Evolutionary conservation across 2,329 filamentous ascomycete genomes (phyloP).

Genomic region (Cytospora piceae): DNA sequence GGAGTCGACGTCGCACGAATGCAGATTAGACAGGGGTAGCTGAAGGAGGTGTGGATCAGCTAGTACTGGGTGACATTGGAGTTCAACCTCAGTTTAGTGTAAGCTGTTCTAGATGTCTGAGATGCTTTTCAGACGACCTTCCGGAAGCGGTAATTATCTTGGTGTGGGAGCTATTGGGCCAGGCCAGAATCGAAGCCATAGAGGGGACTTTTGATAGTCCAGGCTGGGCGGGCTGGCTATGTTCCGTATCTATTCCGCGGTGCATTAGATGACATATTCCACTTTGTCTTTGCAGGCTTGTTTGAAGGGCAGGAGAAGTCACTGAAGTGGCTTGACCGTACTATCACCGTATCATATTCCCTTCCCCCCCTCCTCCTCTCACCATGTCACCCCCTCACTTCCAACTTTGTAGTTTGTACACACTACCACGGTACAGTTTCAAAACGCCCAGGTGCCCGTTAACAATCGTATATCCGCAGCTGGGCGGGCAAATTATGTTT

Average conservation of each 20-base stretch:
- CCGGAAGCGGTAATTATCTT: background rate
- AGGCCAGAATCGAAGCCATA: background rate
- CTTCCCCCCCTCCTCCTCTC: no score
- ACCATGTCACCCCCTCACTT: no score
- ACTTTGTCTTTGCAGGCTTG: background rate
- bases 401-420: no score
- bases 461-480: background rate
- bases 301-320: background rate
- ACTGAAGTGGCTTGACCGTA: background rate
- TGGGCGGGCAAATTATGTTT: background rate
- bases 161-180: background rate
- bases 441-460: no score
- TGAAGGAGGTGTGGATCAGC: constrained; percentile 1
- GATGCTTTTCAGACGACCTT: background rate
- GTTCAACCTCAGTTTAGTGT: background rate
- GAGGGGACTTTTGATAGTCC: background rate
- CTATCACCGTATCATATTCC: no score
- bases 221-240: background rate
- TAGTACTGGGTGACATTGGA: background rate
- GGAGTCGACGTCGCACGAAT: background rate
- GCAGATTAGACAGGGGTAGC: constrained; percentile 5
- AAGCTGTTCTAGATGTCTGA: no score
- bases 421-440: no score
- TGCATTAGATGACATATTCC: background rate
- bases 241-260: background rate